Percentiles rank a stretch among this genome's conserved stretches.
Evolutionary conservation across 495 filamentous ascomycete species (phyloP).

Genomic region (Acidiella bohemica): DNA sequence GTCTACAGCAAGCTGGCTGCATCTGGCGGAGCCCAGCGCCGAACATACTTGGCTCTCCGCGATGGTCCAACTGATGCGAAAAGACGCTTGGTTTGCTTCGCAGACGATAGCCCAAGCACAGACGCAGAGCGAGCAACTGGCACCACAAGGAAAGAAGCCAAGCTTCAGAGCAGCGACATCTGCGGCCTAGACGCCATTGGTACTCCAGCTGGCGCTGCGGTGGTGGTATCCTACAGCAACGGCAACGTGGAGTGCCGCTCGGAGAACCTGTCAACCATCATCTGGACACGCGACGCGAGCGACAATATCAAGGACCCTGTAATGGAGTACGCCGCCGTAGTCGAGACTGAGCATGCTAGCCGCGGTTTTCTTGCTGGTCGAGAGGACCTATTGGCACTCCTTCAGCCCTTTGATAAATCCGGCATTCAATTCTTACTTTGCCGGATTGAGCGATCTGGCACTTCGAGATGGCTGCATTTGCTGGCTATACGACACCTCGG

Average conservation of each 20-base stretch:
- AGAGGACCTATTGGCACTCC: constrained; percentile 31
- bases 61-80: constrained; percentile 10
- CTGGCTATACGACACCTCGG: constrained; percentile 14
- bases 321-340: constrained; percentile 31
- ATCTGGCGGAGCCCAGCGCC: constrained; percentile 44
- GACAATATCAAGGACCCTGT: constrained; percentile 13
- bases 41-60: constrained; percentile 51
- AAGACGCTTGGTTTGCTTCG: constrained; percentile 28
- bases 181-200: constrained; percentile 27
- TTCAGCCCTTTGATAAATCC: no score
- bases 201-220: constrained; percentile 9
- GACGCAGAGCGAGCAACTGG: background rate
- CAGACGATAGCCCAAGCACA: constrained; percentile 10
- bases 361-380: constrained; percentile 35
- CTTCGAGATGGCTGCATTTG: constrained; percentile 12
- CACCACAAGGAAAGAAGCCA: constrained; percentile 5
- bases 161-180: constrained; percentile 36
- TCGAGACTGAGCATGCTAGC: constrained; percentile 29
- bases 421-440: background rate
- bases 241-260: constrained; percentile 41
- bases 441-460: background rate
- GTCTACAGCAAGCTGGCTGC: constrained; percentile 46
- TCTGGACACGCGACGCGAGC: constrained; percentile 25
- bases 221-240: constrained; percentile 27
- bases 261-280: constrained; percentile 30